Evolutionary conservation across 2,329 filamentous ascomycete species (phyloP), one percentile per base, ranked within the genome.

Genomic region (Aspergillus floridensis): DNA sequence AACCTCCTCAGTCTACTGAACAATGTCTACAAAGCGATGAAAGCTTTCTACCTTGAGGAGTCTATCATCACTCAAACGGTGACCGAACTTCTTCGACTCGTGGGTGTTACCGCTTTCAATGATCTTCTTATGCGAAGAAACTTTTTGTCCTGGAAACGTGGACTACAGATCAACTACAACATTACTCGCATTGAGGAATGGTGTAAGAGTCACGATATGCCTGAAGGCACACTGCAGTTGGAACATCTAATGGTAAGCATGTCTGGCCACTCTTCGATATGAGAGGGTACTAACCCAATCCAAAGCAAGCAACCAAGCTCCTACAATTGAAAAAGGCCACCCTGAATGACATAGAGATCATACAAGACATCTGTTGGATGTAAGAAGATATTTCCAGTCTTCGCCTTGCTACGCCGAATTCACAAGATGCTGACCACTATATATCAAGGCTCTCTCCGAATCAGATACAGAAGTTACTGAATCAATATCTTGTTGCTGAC

Each of bases 331-430:
- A 99, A 88, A 99, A 99, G 81, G 95, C 95, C 8, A 99, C 95
- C 1, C 80, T 99, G 74, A 99, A 98, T 75, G 95, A 99, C 72
- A 99, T 99, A 70, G 95, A 99, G 79, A 99, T 99, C 70, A 99
- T 99, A 71, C 95, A 99, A 81, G 95, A 99, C 75, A 99, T 99
- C 70, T 99, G 95, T 85, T 98, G 93, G 93, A 98, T 98, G 93
- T 96, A 80, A 87, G 91, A 12, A 35, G 12, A 35, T 16, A 6
- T 85, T 22, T 29, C n/a, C 41, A 14, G 26, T 11, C 8, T n/a
- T 44, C 11, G 11, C 19, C 12, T 10, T 35, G 6, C 38, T 38
- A 35, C 19, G 19, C 29, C 31, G 11, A 19, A 21, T 32, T 14
- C 7, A 19, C 38, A n/a, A 14, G 41, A 6, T 51, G 11, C 59